Conservation (phyloP, 176 grass and related monocot genomes). For the Aegilops sharonensis region DNA sequence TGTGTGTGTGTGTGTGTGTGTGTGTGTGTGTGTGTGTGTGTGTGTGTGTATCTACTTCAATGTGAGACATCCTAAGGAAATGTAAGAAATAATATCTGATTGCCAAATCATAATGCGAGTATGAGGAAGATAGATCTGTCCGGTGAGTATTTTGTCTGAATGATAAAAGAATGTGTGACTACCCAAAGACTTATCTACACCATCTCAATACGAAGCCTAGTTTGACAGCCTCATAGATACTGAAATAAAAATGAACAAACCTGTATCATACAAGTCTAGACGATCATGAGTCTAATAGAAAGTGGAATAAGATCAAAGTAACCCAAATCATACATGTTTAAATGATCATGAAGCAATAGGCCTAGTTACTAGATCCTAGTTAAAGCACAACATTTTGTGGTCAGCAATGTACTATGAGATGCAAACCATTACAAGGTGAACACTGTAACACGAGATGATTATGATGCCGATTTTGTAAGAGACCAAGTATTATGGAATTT, state of each 20-base stretch:
- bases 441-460: background rate
- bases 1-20: too few species aligned
- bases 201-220: conserved; percentile 2
- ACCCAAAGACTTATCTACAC: background rate
- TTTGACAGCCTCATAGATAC: background rate
- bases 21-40: background rate
- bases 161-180: conserved; percentile 7
- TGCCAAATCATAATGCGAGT: background rate
- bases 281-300: background rate
- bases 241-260: background rate
- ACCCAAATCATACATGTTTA: background rate
- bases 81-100: background rate
- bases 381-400: conserved; percentile 14
- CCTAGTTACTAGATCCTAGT: background rate
- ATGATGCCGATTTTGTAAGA: background rate
- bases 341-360: background rate
- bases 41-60: background rate
- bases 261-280: background rate
- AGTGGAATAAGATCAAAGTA: background rate
- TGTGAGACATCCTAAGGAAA: background rate
- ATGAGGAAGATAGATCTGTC: background rate
- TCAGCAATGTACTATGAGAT: conserved; percentile 7
- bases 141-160: background rate
- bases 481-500: background rate
- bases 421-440: background rate